Base-by-base conservation (phyloP, 2,329 filamentous ascomycete species). In the Penicillium rolfsii region DNA sequence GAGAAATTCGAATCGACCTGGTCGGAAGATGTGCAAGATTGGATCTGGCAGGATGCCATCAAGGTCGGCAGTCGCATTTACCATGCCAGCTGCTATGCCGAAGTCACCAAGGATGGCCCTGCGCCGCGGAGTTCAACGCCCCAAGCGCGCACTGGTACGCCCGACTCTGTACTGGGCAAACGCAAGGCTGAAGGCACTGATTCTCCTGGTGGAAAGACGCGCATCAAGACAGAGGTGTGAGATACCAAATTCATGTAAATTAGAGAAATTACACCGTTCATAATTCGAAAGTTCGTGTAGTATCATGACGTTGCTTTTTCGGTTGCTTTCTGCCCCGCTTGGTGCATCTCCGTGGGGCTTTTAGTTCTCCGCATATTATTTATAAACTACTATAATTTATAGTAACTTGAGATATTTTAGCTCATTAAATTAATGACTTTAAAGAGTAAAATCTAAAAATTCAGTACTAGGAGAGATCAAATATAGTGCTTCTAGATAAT, bases 1-100 rank as follows among this genome's bases (percentile, higher is more conserved):
- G 95, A 99, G 74, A 90, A 90, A 67, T 98, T 99, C 70, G 90
- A 96, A 78, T 92, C 91, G 66, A 90, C 90, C 66, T 98, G 93
- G 90, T 88, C 94, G 6, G 92, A 96, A 69, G 92, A 96, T 64
- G 91, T 90, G 19, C 93, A 98, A 76, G 94, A 99, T 72, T 98
- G 93, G 85, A 94, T 99, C 43, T 98, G 95, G 91, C 89, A 92
- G 76, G 94, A 99, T 76, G 91, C 94, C 0, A 83, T 91, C 54
- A 85, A 89, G 65, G 86, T 96, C 33, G 91, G 90, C 38, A 87
- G 84, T 58, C 87, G 91, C 64, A 89, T 95, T 16, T 98, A 92
- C 71, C 95, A 99, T 76, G 92, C 89, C 11, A 96, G 88, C 57
- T 99, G 95, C 74, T 91, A 94, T 74, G 86, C 87, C 19, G 94